These are phyloP conservation scores for Lachancea cidri DNA, from an alignment of 805 yeast species.

Conservation along the genomic window DNA sequence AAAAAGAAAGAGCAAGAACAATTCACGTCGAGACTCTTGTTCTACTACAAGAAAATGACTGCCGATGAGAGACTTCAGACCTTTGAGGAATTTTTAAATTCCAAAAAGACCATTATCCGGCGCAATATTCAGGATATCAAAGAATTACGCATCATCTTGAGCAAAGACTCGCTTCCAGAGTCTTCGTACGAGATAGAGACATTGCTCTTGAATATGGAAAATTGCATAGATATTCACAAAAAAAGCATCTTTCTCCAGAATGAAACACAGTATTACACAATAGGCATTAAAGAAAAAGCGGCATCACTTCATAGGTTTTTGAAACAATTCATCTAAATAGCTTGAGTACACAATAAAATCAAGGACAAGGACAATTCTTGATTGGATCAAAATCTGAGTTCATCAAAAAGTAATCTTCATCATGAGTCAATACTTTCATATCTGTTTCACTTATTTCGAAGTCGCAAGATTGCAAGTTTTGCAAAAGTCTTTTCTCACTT, in stretches of 20 bases:
- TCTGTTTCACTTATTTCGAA: constrained; percentile 7
- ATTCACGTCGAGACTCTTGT: constrained; percentile 24
- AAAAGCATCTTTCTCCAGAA: constrained; percentile 6
- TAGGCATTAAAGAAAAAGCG: constrained; percentile 25
- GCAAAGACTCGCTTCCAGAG: constrained; percentile 5
- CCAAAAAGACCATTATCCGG: constrained; percentile 3
- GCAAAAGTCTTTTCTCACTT: constrained; percentile 50
- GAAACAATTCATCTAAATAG: constrained; percentile 2
- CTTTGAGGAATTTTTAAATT: constrained; percentile 13
- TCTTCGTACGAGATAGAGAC: constrained; percentile 21
- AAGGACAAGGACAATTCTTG: constrained; percentile 1
- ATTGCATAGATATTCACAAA: constrained; percentile 13
- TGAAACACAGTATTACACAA: constrained; percentile 19
- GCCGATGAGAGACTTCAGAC: constrained; percentile 13
- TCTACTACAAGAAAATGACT: constrained; percentile 25
- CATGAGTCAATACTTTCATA: constrained; percentile 6
- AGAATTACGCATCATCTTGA: constrained; percentile 7
- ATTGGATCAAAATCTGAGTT: constrained; percentile 5
- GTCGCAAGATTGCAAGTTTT: constrained; percentile 44
- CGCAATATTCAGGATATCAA: constrained; percentile 4
- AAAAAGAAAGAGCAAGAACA: constrained; percentile 21
- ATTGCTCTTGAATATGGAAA: constrained; percentile 20
- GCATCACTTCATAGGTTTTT: constrained; percentile 10
- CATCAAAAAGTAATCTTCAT: constrained; percentile 3
- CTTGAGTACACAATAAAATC: constrained; percentile 6